A percentile compares a stretch with the other conserved stretches of the same genome.
Conservation (phyloP, 2,329 filamentous ascomycete genomes). For the Penicillium hesseltinei region DNA sequence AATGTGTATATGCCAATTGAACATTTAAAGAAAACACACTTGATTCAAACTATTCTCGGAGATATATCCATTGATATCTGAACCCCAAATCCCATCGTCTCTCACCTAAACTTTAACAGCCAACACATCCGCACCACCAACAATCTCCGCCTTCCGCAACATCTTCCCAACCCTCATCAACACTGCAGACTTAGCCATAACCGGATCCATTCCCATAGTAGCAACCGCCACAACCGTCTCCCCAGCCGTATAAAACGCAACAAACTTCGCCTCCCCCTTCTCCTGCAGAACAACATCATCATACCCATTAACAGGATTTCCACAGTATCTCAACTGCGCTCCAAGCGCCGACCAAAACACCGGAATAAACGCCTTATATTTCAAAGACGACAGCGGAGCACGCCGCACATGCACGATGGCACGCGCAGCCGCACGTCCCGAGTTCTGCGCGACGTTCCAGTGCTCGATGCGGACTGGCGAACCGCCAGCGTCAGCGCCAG, state of each 20-base stretch:
- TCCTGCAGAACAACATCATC: constrained; percentile 82
- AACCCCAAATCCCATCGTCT: too few species aligned
- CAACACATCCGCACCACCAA: constrained; percentile 50
- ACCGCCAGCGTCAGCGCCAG: constrained; percentile 67
- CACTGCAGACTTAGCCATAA: constrained; percentile 78
- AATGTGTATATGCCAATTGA: constrained; percentile 19
- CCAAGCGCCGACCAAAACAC: constrained; percentile 97
- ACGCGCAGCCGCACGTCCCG: constrained; percentile 74
- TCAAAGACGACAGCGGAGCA: constrained; percentile 40
- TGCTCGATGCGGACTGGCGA: constrained; percentile 80
- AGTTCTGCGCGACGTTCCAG: constrained; percentile 97
- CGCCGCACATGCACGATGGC: constrained; percentile 66
- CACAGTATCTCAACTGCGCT: constrained; percentile 87
- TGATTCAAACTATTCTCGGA: constrained; percentile 8
- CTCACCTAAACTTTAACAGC: constrained; percentile 11
- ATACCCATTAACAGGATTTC: constrained; percentile 77
- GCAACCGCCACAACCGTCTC: constrained; percentile 87
- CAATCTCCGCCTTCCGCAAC: constrained; percentile 74
- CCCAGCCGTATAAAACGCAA: constrained; percentile 83
- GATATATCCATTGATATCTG: constrained; percentile 10
- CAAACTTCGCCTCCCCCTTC: constrained; percentile 75
- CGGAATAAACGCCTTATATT: constrained; percentile 75
- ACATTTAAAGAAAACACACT: constrained; percentile 4
- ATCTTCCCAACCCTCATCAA: constrained; percentile 81
- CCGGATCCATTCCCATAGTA: constrained; percentile 85